phyloP scores from a whole-genome alignment of 768 basidiomycete genomes.

The Calvatia gigantea region DNA sequence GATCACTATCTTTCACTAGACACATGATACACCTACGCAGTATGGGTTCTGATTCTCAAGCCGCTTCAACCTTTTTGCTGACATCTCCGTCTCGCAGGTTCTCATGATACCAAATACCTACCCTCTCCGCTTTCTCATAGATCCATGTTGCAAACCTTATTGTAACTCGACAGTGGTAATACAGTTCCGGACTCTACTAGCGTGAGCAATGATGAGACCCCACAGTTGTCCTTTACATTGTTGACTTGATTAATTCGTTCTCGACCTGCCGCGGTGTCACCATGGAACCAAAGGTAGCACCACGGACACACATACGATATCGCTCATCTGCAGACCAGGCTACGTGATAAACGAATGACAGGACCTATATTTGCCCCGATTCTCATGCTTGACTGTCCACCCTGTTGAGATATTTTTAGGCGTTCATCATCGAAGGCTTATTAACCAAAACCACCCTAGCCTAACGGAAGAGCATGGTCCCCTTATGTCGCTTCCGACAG shows the following conservation, averaged over 20 bases:
- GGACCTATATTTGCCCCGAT: background rate
- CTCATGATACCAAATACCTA: background rate
- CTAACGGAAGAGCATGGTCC: slow-evolving; percentile 5
- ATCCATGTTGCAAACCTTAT: background rate
- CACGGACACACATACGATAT: background rate
- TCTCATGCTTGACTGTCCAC: background rate
- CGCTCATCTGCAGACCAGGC: background rate
- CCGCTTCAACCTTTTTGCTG: slow-evolving; percentile 5
- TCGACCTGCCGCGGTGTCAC: background rate
- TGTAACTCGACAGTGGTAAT: background rate
- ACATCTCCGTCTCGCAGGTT: background rate
- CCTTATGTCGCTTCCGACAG: background rate
- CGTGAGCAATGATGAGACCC: background rate
- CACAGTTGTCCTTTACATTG: background rate
- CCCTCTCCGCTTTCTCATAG: background rate
- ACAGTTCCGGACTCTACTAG: background rate
- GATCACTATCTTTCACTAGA: background rate
- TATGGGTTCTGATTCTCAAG: slow-evolving; percentile 7
- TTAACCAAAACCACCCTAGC: background rate
- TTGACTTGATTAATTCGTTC: background rate
- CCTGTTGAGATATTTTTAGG: background rate
- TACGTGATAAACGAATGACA: background rate
- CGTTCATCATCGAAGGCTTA: background rate
- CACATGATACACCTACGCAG: slow-evolving; percentile 1
- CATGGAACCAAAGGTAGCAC: background rate